phyloP scores from a whole-genome alignment of 2,329 filamentous ascomycete genomes.

The Fusarium sublunatum region DNA sequence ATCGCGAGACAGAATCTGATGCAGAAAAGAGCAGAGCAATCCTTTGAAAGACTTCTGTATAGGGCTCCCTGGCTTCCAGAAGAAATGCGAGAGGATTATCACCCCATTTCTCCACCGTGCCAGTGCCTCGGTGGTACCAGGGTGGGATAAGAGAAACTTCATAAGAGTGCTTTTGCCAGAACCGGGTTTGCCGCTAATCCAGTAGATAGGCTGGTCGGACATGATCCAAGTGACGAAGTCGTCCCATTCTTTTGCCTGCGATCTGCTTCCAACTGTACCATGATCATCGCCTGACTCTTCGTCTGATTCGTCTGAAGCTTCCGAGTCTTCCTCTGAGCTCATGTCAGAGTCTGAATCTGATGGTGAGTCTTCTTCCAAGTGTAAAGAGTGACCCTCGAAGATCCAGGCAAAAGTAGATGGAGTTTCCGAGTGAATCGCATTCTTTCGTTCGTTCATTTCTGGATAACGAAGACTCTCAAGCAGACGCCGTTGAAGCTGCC shows the following conservation, averaged over 20 bases:
- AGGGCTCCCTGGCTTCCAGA: constrained; percentile 3
- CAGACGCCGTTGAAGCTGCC: background rate
- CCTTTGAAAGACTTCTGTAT: constrained; percentile 9
- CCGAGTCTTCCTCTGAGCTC: background rate
- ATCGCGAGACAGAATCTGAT: background rate
- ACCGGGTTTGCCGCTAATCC: constrained; percentile 10
- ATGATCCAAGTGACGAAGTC: background rate
- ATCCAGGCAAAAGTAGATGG: constrained; percentile 7
- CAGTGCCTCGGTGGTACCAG: background rate
- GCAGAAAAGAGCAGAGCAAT: background rate
- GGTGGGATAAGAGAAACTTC: background rate
- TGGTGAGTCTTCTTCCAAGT: background rate
- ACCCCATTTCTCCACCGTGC: background rate
- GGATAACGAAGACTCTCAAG: constrained; percentile 1
- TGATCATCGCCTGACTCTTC: background rate
- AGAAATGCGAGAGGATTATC: background rate
- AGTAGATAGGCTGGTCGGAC: background rate
- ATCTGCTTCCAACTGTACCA: accelerated
- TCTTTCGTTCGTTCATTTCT: constrained; percentile 2
- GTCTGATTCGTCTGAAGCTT: background rate
- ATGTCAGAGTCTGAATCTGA: background rate
- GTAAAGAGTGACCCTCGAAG: background rate
- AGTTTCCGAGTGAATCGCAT: background rate
- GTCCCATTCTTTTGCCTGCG: background rate
- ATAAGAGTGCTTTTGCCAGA: constrained; percentile 11